These are phyloP conservation scores for Penicillium crustosum DNA, from an alignment of 2,329 filamentous ascomycete genomes.

Conservation along the genomic window DNA sequence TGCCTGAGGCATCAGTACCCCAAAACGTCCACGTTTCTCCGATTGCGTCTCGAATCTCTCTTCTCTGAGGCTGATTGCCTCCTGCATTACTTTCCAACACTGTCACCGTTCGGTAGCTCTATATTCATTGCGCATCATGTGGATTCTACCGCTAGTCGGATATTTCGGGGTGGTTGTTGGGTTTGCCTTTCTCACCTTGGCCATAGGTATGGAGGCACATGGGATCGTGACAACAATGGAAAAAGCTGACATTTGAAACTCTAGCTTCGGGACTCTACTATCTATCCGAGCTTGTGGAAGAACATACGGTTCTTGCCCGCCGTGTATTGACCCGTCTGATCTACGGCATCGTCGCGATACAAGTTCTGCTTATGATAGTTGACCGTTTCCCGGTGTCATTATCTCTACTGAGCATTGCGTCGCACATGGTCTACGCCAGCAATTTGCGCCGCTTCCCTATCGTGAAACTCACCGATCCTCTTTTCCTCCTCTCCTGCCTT, in stretches of 20 bases:
- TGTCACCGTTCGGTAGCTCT: constrained; percentile 26
- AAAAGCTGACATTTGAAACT: constrained; percentile 15
- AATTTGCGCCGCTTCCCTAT: constrained; percentile 76
- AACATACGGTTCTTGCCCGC: constrained; percentile 91
- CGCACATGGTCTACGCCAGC: constrained; percentile 81
- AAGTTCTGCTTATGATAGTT: constrained; percentile 71
- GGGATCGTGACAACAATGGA: neutral
- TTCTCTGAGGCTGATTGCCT: neutral
- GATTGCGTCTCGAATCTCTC: constrained; percentile 1
- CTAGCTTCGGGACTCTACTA: constrained; percentile 96
- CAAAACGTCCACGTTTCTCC: constrained; percentile 15
- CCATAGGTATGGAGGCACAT: constrained; percentile 65
- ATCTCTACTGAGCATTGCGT: constrained; percentile 71
- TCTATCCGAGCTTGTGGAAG: constrained; percentile 94
- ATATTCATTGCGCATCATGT: constrained; percentile 61
- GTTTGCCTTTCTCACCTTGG: constrained; percentile 90
- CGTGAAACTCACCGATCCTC: constrained; percentile 81
- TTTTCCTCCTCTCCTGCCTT: constrained; percentile 81
- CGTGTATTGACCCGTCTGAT: constrained; percentile 82
- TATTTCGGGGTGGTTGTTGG: constrained; percentile 84
- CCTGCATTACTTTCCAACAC: constrained; percentile 2
- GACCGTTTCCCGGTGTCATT: constrained; percentile 82
- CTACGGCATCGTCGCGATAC: constrained; percentile 73
- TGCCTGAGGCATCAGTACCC: constrained; percentile 15
- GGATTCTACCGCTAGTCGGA: constrained; percentile 89